Evolutionary conservation across 352 stramenopile species (phyloP).

Genomic region (Phytophthora capsici): DNA sequence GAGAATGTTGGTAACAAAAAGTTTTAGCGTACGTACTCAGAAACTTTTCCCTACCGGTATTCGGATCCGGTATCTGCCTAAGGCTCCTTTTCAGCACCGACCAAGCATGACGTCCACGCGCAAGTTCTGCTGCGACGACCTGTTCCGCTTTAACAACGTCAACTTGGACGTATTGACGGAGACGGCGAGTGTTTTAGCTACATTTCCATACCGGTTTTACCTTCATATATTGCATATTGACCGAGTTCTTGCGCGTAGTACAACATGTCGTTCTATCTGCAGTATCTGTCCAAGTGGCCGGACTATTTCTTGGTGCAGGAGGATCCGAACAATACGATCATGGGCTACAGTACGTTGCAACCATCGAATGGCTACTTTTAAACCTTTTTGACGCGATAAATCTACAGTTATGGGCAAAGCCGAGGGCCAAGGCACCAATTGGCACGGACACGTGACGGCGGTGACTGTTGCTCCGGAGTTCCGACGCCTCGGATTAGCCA

Average conservation of each 20-base stretch:
- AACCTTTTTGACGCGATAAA: slow-evolving; percentile 5
- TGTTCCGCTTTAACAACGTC: slow-evolving; percentile 99
- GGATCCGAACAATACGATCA: slow-evolving; percentile 92
- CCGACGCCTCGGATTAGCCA: slow-evolving; percentile 90
- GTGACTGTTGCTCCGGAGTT: slow-evolving; percentile 98
- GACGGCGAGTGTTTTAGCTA: slow-evolving; percentile 65
- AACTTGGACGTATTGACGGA: slow-evolving; percentile 98
- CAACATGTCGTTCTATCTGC: slow-evolving; percentile 98
- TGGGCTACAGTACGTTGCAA: slow-evolving; percentile 91
- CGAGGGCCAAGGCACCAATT: slow-evolving; percentile 94
- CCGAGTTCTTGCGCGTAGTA: slow-evolving; percentile 63
- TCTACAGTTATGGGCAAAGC: slow-evolving; percentile 94
- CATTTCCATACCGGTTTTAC: background rate
- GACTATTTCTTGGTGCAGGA: slow-evolving; percentile 97
- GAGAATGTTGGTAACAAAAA: too few relatives aligned
- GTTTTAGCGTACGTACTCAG: too few relatives aligned
- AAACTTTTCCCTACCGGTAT: too few relatives aligned
- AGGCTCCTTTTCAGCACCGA: background rate
- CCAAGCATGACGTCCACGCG: slow-evolving; percentile 93
- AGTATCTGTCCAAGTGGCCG: slow-evolving; percentile 97
- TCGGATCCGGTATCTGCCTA: too few relatives aligned
- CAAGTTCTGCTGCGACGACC: slow-evolving; percentile 96
- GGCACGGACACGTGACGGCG: slow-evolving; percentile 98
- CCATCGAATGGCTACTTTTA: slow-evolving; percentile 5
- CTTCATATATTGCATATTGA: slow-evolving; percentile 3